These are phyloP conservation scores for Arachis stenosperma DNA, from an alignment of 306 rosid species.

Conservation along the genomic window DNA sequence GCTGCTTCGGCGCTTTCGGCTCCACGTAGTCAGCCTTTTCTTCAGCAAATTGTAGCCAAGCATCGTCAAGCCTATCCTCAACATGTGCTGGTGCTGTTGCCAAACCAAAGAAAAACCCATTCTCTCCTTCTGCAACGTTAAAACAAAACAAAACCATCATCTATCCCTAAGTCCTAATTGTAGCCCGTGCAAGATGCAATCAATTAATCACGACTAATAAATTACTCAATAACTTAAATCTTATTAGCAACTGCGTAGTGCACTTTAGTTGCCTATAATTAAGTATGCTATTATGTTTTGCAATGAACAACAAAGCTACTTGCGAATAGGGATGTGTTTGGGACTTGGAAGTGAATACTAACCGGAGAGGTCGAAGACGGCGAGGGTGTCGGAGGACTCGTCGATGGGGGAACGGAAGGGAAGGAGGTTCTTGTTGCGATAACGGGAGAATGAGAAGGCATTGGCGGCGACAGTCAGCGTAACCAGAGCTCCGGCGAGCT, in stretches of 20 bases:
- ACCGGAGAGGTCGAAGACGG: slow-evolving; percentile 66
- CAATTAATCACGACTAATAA: not conserved
- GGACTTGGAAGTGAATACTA: not conserved
- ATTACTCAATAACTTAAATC: too few relatives aligned
- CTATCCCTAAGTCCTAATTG: not conserved
- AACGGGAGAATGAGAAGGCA: slow-evolving; percentile 71
- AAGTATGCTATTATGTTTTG: not conserved
- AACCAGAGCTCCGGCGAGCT: slow-evolving; percentile 71
- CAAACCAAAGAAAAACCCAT: slow-evolving; percentile 83
- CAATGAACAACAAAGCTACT: not conserved
- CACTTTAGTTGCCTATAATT: too few relatives aligned
- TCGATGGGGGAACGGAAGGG: slow-evolving; percentile 75
- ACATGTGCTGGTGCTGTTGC: slow-evolving; percentile 99
- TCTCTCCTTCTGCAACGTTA: slow-evolving; percentile 55
- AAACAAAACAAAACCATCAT: not conserved
- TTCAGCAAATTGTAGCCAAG: slow-evolving; percentile 93
- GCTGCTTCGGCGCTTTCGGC: slow-evolving; percentile 33
- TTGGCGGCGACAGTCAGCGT: slow-evolving; percentile 77
- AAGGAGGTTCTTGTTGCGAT: slow-evolving; percentile 64
- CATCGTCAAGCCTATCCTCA: slow-evolving; percentile 87
- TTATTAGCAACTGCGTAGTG: too few relatives aligned
- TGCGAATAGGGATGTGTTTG: not conserved
- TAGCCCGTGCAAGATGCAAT: not conserved
- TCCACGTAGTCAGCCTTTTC: slow-evolving; percentile 45
- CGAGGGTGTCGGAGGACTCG: slow-evolving; percentile 70